phyloP scores from a whole-genome alignment of 2,329 filamentous ascomycete genomes.

The Fusarium coicis region DNA sequence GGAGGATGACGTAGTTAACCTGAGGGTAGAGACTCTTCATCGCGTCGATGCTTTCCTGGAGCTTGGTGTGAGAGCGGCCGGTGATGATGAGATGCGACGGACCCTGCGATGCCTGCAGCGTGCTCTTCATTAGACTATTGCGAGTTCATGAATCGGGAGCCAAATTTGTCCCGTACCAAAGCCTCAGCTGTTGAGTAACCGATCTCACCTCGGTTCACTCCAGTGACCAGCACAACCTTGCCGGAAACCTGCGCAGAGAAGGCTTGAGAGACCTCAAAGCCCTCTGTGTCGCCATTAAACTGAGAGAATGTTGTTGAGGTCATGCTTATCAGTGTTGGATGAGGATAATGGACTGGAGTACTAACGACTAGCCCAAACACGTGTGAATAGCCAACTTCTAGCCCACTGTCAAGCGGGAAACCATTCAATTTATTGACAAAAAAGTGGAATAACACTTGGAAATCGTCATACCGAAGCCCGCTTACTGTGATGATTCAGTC shows the following conservation, averaged over 20 bases:
- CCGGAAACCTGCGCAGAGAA: background rate
- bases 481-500: accelerated
- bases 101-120: background rate
- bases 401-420: accelerated
- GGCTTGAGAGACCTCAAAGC: background rate
- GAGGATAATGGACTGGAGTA: too few relatives aligned
- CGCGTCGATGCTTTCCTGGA: background rate
- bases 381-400: too few relatives aligned
- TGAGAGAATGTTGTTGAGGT: background rate
- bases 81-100: background rate
- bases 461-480: background rate
- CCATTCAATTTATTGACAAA: accelerated
- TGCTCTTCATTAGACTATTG: accelerated
- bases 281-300: background rate
- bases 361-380: too few relatives aligned
- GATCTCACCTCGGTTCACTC: background rate
- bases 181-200: background rate
- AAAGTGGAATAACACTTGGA: background rate
- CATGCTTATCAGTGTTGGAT: background rate
- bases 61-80: background rate
- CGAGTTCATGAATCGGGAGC: accelerated
- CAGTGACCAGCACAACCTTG: background rate
- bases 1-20: background rate
- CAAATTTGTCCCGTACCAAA: background rate
- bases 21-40: background rate